Evolutionary conservation across 2,329 filamentous ascomycete species (phyloP).

Genomic region (Triangularia setosa): DNA sequence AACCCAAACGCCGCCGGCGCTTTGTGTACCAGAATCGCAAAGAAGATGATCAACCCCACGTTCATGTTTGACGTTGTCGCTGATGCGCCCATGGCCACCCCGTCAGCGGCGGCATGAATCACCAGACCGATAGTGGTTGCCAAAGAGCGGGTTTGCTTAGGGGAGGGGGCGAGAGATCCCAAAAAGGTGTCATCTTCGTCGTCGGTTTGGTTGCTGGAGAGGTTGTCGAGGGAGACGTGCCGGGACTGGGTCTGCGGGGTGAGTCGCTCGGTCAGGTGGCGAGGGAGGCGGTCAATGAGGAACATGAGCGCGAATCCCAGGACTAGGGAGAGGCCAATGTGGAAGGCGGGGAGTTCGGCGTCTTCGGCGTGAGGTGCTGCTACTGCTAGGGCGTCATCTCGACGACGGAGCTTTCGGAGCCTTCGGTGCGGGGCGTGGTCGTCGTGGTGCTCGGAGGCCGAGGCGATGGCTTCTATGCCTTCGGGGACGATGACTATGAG

Average conservation of each 20-base stretch:
- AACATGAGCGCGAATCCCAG: slow-evolving; percentile 96
- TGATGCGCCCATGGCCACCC: slow-evolving; percentile 91
- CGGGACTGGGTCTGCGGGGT: slow-evolving; percentile 65
- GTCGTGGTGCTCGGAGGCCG: slow-evolving; percentile 36
- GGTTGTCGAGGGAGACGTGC: slow-evolving; percentile 83
- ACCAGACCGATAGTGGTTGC: slow-evolving; percentile 93
- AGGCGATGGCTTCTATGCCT: slow-evolving; percentile 85
- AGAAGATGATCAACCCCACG: slow-evolving; percentile 85
- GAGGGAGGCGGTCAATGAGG: slow-evolving; percentile 80
- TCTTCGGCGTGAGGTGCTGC: slow-evolving; percentile 33
- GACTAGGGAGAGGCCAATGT: slow-evolving; percentile 82
- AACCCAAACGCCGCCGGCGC: slow-evolving; percentile 92
- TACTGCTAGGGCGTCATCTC: background rate
- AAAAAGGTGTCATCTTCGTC: slow-evolving; percentile 54
- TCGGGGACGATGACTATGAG: slow-evolving; percentile 97
- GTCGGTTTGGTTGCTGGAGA: slow-evolving; percentile 46
- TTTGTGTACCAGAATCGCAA: slow-evolving; percentile 97
- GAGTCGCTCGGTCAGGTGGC: slow-evolving; percentile 63
- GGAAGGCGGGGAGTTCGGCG: slow-evolving; percentile 58
- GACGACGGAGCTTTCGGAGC: too few species aligned
- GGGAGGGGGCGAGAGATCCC: slow-evolving; percentile 53
- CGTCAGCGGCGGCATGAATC: slow-evolving; percentile 91
- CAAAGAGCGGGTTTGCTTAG: slow-evolving; percentile 58
- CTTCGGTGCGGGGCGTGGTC: background rate
- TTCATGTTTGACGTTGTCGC: slow-evolving; percentile 69